A percentile compares a stretch with the other conserved stretches of the same genome.
Conservation (phyloP, 371 early-diverging fungal species). For the Syncephalastrum monosporum region DNA sequence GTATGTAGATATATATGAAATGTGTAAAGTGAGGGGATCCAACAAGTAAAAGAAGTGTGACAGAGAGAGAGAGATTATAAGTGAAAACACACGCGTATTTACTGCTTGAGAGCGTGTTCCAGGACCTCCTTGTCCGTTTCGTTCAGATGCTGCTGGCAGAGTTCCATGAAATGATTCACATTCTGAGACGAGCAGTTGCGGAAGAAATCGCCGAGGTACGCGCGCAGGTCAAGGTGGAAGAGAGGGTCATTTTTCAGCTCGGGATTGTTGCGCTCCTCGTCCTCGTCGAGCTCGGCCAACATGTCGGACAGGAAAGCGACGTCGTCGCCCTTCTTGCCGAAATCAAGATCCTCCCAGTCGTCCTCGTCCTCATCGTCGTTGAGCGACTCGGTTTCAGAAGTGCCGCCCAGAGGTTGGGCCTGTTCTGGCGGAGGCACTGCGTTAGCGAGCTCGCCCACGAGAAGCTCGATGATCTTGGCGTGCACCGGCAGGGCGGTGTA, state of each 20-base stretch:
- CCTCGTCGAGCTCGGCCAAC: conserved; percentile 52
- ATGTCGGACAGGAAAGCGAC: conserved; percentile 53
- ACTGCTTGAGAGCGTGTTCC: conserved; percentile 10
- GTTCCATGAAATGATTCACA: conserved; percentile 52
- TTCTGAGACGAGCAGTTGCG: conserved; percentile 63
- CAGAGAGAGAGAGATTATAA: too few species aligned
- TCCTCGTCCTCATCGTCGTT: conserved; percentile 46
- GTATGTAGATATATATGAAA: too few species aligned
- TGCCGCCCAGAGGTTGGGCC: conserved; percentile 18
- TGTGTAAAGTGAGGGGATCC: too few species aligned
- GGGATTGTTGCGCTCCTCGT: conserved; percentile 72
- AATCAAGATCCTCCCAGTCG: conserved; percentile 64
- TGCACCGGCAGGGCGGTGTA: conserved; percentile 76
- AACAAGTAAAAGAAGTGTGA: too few species aligned
- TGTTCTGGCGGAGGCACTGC: conserved; percentile 39
- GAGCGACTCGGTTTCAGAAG: conserved; percentile 45
- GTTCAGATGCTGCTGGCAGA: conserved; percentile 40
- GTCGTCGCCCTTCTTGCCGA: conserved; percentile 31
- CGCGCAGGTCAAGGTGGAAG: conserved; percentile 71
- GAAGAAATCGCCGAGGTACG: conserved; percentile 72
- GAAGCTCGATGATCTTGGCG: conserved; percentile 80
- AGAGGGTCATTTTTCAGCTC: conserved; percentile 72
- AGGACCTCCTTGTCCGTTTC: conserved; percentile 32
- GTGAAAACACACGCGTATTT: background rate
- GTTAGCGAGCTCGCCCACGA: conserved; percentile 73